These are phyloP conservation scores for Trichoderma sp. DNA, from an alignment of 2,329 filamentous ascomycete species.

Conservation along the genomic window DNA sequence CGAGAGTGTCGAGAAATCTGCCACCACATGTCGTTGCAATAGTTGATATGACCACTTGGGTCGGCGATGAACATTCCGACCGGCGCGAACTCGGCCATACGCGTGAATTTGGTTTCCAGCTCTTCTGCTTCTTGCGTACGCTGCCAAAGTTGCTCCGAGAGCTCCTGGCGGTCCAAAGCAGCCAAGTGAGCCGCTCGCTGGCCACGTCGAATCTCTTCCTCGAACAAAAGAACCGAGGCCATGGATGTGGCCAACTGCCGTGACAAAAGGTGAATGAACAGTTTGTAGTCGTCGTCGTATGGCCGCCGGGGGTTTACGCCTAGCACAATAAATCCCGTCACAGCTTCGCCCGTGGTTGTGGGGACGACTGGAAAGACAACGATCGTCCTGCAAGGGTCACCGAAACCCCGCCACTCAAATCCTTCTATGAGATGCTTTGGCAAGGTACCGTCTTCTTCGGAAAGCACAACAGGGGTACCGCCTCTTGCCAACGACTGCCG, in stretches of 20 bases:
- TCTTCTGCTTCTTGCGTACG: slow-evolving; percentile 63
- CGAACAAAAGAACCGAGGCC: slow-evolving; percentile 78
- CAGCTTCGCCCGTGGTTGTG: slow-evolving; percentile 67
- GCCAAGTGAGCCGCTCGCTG: slow-evolving; percentile 73
- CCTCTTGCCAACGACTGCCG: slow-evolving; percentile 70
- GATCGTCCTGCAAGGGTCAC: slow-evolving; percentile 67
- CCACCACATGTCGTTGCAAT: slow-evolving; percentile 80
- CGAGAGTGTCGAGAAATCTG: slow-evolving; percentile 68
- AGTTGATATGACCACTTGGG: slow-evolving; percentile 68
- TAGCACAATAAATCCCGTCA: slow-evolving; percentile 76
- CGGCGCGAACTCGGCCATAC: slow-evolving; percentile 82
- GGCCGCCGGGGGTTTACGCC: slow-evolving; percentile 77
- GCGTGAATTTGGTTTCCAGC: slow-evolving; percentile 76
- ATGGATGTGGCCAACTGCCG: slow-evolving; percentile 77
- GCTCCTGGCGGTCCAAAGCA: slow-evolving; percentile 72
- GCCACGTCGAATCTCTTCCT: slow-evolving; percentile 77
- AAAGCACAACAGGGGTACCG: slow-evolving; percentile 66
- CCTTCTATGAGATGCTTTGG: slow-evolving; percentile 65
- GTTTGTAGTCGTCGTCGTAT: slow-evolving; percentile 77
- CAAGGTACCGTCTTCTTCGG: slow-evolving; percentile 65
- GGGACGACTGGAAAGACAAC: slow-evolving; percentile 80
- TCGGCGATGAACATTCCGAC: slow-evolving; percentile 87
- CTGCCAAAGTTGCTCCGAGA: slow-evolving; percentile 72
- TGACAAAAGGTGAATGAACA: slow-evolving; percentile 74
- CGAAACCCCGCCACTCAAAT: slow-evolving; percentile 69